phyloP scores from a whole-genome alignment of 805 yeast species.

The Myxozyma lipomycoides region DNA sequence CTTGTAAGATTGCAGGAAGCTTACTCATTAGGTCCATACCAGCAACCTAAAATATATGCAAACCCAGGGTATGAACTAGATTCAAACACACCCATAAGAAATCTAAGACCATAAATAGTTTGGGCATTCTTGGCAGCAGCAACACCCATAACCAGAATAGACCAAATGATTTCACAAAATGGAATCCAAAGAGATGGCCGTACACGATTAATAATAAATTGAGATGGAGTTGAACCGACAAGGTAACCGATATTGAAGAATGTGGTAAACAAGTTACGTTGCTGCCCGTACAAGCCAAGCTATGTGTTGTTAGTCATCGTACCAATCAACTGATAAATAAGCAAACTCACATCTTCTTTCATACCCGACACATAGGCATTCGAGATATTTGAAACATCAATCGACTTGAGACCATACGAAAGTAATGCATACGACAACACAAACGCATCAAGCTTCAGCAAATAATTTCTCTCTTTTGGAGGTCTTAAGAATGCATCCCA shows the following conservation, averaged over 20 bases:
- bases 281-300: conserved; percentile 50
- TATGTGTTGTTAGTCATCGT: conserved; percentile 21
- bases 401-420: conserved; percentile 10
- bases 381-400: conserved; percentile 12
- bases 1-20: conserved; percentile 31
- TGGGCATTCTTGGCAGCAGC: conserved; percentile 31
- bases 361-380: conserved; percentile 10
- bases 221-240: conserved; percentile 38
- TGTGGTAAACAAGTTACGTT: conserved; percentile 48
- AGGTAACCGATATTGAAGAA: conserved; percentile 32
- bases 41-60: conserved; percentile 44
- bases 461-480: conserved; percentile 15
- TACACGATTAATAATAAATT: conserved; percentile 34
- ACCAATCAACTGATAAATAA: conserved; percentile 33
- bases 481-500: conserved; percentile 11
- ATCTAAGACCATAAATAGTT: conserved; percentile 32
- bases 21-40: conserved; percentile 51
- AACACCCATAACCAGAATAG: conserved; percentile 28
- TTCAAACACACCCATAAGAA: conserved; percentile 22
- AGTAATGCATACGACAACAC: conserved; percentile 5
- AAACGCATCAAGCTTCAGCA: conserved; percentile 10
- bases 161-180: conserved; percentile 33
- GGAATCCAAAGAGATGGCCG: conserved; percentile 34
- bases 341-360: conserved; percentile 8
- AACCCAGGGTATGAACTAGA: conserved; percentile 45